Percentiles rank a stretch among this genome's conserved stretches.
Evolutionary conservation across 2,329 filamentous ascomycete species (phyloP).

Genomic region (Aspergillus novoparasiticus): DNA sequence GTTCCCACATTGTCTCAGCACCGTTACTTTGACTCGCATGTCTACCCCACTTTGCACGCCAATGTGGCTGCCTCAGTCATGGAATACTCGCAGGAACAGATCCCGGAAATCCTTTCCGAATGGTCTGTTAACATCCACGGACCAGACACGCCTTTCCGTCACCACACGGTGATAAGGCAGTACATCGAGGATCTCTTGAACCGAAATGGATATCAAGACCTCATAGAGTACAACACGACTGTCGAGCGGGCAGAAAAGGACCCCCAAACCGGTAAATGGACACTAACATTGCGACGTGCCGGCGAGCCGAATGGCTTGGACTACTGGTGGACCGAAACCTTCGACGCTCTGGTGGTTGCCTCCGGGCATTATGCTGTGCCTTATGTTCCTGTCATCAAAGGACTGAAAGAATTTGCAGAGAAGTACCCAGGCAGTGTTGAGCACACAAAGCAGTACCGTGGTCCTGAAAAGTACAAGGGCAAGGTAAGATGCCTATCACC

Average conservation of each 20-base stretch:
- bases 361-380: conserved; percentile 64
- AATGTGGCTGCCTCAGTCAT: conserved; percentile 64
- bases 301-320: conserved; percentile 41
- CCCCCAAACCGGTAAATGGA: conserved; percentile 56
- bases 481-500: conserved; percentile 25
- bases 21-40: conserved; percentile 59
- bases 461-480: conserved; percentile 41
- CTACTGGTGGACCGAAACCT: conserved; percentile 65
- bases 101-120: conserved; percentile 49
- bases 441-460: conserved; percentile 47
- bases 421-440: conserved; percentile 41
- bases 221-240: conserved; percentile 56
- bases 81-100: conserved; percentile 61
- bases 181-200: conserved; percentile 61
- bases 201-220: conserved; percentile 55
- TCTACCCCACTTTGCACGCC: conserved; percentile 67
- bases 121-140: conserved; percentile 55
- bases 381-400: conserved; percentile 48
- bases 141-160: conserved; percentile 61
- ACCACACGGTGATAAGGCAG: conserved; percentile 59
- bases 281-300: conserved; percentile 53
- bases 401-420: conserved; percentile 43
- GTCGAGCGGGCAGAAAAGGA: conserved; percentile 59
- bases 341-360: conserved; percentile 64
- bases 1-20: conserved; percentile 47